Percentiles rank a stretch among this genome's conserved stretches.
Conservation (phyloP, 2,329 filamentous ascomycete species). For the Zymoseptoria passerinii region DNA sequence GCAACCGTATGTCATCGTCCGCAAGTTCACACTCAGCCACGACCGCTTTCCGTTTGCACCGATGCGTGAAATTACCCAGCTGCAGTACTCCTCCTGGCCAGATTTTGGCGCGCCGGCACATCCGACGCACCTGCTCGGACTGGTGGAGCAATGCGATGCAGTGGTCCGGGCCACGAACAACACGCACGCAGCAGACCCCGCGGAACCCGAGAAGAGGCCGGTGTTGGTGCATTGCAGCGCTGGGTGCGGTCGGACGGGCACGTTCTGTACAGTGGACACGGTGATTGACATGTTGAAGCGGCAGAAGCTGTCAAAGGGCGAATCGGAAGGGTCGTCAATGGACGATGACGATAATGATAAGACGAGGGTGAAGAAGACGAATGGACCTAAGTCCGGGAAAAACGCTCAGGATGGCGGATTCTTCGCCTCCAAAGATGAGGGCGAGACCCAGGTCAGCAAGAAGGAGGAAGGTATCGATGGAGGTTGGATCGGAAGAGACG, state of each 20-base stretch:
- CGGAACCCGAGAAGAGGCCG: conserved; percentile 49
- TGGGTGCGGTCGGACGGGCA: conserved; percentile 88
- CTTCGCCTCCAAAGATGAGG: conserved; percentile 18
- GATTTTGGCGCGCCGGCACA: conserved; percentile 92
- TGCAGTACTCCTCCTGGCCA: conserved; percentile 95
- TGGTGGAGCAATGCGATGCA: conserved; percentile 87
- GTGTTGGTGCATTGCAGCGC: conserved; percentile 93
- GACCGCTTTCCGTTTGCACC: conserved; percentile 69
- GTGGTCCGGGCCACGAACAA: conserved; percentile 44
- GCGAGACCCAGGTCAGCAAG: conserved; percentile 4
- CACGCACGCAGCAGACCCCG: conserved; percentile 43
- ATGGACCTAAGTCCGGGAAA: not conserved
- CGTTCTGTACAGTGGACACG: conserved; percentile 92
- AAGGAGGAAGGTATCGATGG: conserved; percentile 32
- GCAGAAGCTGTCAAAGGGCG: conserved; percentile 44
- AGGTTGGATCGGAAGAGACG: conserved; percentile 62
- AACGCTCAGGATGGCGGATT: conserved; percentile 15
- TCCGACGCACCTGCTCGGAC: conserved; percentile 72
- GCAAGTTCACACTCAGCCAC: conserved; percentile 80
- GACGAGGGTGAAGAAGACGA: not conserved
- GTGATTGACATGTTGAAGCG: conserved; percentile 94
- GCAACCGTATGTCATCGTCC: conserved; percentile 67
- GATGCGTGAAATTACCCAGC: conserved; percentile 84
- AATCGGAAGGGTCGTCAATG: conserved; percentile 37
- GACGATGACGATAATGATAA: conserved; percentile 36